phyloP scores from a whole-genome alignment of 148 eudicot genomes.

The Camellia sinensis region DNA sequence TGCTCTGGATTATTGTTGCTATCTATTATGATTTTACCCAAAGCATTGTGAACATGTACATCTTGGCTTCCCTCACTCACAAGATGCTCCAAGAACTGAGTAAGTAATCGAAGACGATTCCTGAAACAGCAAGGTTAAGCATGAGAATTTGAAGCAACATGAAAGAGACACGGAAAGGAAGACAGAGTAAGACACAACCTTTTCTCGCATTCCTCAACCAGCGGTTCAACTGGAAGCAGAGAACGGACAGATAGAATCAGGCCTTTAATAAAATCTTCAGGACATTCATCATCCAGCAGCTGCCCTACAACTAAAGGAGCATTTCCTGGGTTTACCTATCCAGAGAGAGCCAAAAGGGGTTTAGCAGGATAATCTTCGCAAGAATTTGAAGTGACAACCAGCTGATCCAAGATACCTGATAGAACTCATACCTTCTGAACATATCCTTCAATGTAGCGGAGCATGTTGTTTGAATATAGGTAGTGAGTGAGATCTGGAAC shows the following conservation, averaged over 20 bases:
- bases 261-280: slow-evolving; percentile 97
- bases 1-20: slow-evolving; percentile 98
- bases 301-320: slow-evolving; percentile 97
- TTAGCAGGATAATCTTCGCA: slow-evolving; percentile 13
- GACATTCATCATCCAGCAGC: slow-evolving; percentile 94
- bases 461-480: slow-evolving; percentile 86
- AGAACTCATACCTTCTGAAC: slow-evolving; percentile 73
- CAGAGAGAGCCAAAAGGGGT: slow-evolving; percentile 14
- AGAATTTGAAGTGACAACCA: neutral
- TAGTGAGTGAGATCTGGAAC: slow-evolving; percentile 97
- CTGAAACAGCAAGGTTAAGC: slow-evolving; percentile 34
- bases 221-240: slow-evolving; percentile 93
- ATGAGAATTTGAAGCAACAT: slow-evolving; percentile 14
- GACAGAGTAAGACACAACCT: slow-evolving; percentile 36
- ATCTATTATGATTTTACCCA: slow-evolving; percentile 93
- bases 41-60: slow-evolving; percentile 96
- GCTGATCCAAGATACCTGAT: neutral
- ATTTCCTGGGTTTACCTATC: slow-evolving; percentile 89
- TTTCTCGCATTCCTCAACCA: slow-evolving; percentile 93
- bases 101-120: slow-evolving; percentile 91
- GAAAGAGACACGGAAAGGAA: neutral
- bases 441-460: slow-evolving; percentile 96
- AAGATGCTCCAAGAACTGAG: slow-evolving; percentile 95
- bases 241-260: slow-evolving; percentile 95
- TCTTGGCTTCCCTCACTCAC: slow-evolving; percentile 98